Base-by-base conservation (phyloP, 2,329 filamentous ascomycete genomes). In the Pseudopyricularia cyperi region DNA sequence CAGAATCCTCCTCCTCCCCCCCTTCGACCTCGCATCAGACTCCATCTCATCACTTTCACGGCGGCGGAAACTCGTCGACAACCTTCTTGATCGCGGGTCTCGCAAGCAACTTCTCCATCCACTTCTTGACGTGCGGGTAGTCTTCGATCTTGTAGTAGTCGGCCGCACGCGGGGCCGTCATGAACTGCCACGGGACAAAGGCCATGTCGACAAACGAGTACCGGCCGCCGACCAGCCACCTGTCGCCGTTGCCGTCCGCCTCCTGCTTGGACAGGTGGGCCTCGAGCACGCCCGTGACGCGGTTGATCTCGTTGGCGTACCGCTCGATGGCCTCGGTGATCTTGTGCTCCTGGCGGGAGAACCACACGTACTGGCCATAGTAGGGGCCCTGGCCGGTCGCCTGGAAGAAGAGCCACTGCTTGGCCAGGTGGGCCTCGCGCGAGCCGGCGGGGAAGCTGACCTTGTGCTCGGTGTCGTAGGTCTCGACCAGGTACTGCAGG, bases 71-170 rank as follows among this genome's bases (percentile, higher is more conserved):
- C 22, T 44, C 39, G 2, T 39, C 22, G 14, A 51, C 12, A 14
- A 34, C 88, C 64, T 82, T 85, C 68, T 89, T 78, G n/a, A 89
- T 77, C 3, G 73, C 86, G 0, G 82, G 79, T 3, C 87, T 75
- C 57, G 77, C 72, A n/a, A 79, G 69, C 70, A 91, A 76, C 52
- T 73, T 73, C 59, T 83, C 77, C 57, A 89, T 76, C 88, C 88
- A 93, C 47, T 80, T 79, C 62, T 87, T 80, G 54, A 93, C 63
- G 49, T 75, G 65, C 4, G 87, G 86, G 68, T 89, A 93, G 55
- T 88, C 81, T 1, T 81, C 71, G 52, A 90, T 78, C 48, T 89
- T 78, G 39, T 33, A 30, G 7, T 32, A n/a, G 30, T 34, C 50
- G 22, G 44, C 44, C 7, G 17, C 39, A 7, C 26, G 33, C 15